Base-by-base conservation (phyloP, 2,329 filamentous ascomycete species). In the Colletotrichum musicola region DNA sequence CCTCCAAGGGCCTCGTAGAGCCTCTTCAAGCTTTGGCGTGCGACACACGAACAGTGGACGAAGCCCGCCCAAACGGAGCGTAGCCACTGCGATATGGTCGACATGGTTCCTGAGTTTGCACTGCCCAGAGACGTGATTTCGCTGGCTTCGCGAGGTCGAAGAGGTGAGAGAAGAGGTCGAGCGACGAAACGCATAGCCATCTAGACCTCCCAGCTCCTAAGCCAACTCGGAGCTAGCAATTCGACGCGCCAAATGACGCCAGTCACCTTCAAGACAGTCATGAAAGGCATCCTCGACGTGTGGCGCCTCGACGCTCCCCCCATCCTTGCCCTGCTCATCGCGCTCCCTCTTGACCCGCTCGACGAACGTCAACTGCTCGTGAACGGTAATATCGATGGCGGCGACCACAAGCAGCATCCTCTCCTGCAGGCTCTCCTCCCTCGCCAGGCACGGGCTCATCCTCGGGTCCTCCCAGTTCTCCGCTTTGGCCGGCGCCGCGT, bases 351-450 rank as follows among this genome's bases (percentile, higher is more conserved):
- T 71, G 6, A 72, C 59, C 7, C 81, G 72, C 71, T 80, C 73
- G 2, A 79, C 75, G 70, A 85, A 81, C 2, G 64, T 70, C 42
- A 78, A 74, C 72, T 82, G 80, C 73, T 84, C 81, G 14, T 78
- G 72, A 1, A 79, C 71, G 7, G 84, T 71, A 42, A 84, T 82
- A 64, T 85, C 82, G 12, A 82, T 74, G 10, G 68, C 77, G 4
- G 81, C 73, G 13, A 83, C 74, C 6, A 83, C 72, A 53, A 85
- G 75, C 14, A 84, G 61, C 70, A 84, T 78, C 13, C 79, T 69
- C 25, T 73, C 62, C 0, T 82, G 83, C 16, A 84, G 71, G 0
- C 71, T 75, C 42, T 78, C 75, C 30, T 73, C 71, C 10, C 73
- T 71, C 22, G 79, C 78, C 14, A 84, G 57, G 1, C 76, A 76